Evolutionary conservation across 139 green algal genomes (phyloP).

Genomic region (Chlorella vulgaris): DNA sequence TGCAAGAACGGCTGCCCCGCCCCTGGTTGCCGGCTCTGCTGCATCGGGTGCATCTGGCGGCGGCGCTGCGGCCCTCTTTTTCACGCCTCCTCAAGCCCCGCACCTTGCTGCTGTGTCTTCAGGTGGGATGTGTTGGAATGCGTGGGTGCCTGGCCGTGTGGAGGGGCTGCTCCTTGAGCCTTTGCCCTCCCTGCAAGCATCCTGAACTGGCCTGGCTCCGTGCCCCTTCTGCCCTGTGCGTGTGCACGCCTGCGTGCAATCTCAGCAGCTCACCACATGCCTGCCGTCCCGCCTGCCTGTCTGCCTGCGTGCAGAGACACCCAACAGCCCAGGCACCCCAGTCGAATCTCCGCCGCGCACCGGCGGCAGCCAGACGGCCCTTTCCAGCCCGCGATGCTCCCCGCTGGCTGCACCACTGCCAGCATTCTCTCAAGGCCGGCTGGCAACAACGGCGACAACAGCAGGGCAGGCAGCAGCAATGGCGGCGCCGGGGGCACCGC

Average conservation of each 20-base stretch:
- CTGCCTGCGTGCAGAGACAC: not conserved
- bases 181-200: too few species aligned
- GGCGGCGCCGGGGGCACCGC: too few species aligned
- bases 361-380: not conserved
- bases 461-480: not conserved
- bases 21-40: not conserved
- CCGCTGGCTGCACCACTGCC: conserved; percentile 1
- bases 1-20: not conserved
- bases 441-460: not conserved
- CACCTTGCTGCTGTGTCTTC: not conserved
- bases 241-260: too few species aligned
- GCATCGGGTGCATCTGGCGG: too few species aligned
- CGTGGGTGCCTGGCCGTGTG: not conserved
- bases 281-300: too few species aligned
- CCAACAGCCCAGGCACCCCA: conserved; percentile 30
- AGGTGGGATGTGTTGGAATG: not conserved
- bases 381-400: not conserved
- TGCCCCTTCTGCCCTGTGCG: too few species aligned
- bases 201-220: too few species aligned
- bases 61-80: not conserved
- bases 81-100: not conserved
- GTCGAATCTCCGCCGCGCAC: not conserved
- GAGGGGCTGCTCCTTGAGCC: not conserved
- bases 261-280: too few species aligned
- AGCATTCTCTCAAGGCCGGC: not conserved